Conservation (phyloP, 495 filamentous ascomycete species). For the Penicillium dipodomyicola region DNA sequence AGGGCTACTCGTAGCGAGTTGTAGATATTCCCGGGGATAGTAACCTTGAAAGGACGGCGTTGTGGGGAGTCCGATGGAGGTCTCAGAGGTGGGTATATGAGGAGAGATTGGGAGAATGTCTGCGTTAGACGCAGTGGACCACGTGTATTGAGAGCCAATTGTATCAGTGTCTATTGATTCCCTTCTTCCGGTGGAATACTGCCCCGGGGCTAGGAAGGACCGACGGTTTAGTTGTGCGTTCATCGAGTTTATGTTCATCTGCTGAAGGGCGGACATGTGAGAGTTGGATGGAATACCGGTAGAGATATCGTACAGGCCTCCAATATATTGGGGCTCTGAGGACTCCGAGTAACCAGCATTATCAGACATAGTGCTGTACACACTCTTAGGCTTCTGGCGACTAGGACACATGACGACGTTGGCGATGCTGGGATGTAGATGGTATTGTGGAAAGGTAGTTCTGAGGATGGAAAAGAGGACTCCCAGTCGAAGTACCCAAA, state of each 20-base stretch:
- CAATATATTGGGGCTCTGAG: conserved; percentile 9
- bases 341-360: conserved; percentile 3
- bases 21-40: conserved; percentile 11
- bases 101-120: conserved; percentile 15
- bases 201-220: conserved; percentile 19
- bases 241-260: conserved; percentile 11
- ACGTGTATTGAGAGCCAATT: conserved; percentile 23
- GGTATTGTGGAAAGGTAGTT: not conserved
- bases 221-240: conserved; percentile 9
- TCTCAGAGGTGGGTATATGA: conserved; percentile 9
- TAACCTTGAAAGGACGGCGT: conserved; percentile 27
- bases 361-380: conserved; percentile 7
- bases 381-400: conserved; percentile 1
- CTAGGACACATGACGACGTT: conserved; percentile 9
- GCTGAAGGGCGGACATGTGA: conserved; percentile 17
- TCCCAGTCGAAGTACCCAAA: not conserved
- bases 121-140: conserved; percentile 25
- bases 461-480: not conserved
- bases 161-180: conserved; percentile 21
- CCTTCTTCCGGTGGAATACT: conserved; percentile 18
- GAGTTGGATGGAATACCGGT: conserved; percentile 12
- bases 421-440: not conserved
- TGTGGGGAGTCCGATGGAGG: conserved; percentile 1
- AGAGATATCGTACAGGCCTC: conserved; percentile 20
- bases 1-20: not conserved